Evolutionary conservation across 805 yeast genomes (phyloP).

Genomic region (Myxozyma udenii): DNA sequence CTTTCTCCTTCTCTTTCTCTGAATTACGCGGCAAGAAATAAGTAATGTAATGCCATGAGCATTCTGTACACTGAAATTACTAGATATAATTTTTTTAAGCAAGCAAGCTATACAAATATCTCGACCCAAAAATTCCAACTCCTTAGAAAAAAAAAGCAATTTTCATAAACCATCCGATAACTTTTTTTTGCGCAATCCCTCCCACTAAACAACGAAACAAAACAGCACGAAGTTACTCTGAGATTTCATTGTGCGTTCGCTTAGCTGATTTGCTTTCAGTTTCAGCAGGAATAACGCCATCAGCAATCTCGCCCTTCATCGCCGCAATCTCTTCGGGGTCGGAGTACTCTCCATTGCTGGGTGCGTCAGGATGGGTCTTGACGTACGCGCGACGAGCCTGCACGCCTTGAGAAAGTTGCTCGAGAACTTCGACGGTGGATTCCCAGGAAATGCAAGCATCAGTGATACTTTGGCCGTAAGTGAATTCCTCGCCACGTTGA

Average conservation of each 20-base stretch:
- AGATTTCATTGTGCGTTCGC: neutral
- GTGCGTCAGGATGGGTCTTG: constrained; percentile 10
- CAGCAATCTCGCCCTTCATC: constrained; percentile 4
- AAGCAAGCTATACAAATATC: too few relatives aligned
- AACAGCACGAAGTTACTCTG: neutral
- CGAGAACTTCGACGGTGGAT: constrained; percentile 69
- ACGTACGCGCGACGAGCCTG: constrained; percentile 57
- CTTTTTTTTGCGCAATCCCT: too few relatives aligned
- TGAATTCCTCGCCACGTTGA: constrained; percentile 63
- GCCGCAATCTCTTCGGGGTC: constrained; percentile 8
- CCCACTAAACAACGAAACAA: neutral
- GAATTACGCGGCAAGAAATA: too few relatives aligned
- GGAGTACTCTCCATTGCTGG: constrained; percentile 22
- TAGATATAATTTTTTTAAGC: too few relatives aligned
- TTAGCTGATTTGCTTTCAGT: neutral
- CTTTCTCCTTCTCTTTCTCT: too few relatives aligned
- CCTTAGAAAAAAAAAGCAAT: too few relatives aligned
- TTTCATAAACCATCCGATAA: too few relatives aligned
- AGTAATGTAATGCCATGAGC: too few relatives aligned
- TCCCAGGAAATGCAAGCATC: constrained; percentile 96
- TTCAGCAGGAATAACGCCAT: too few relatives aligned
- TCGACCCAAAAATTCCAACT: too few relatives aligned
- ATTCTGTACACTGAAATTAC: too few relatives aligned
- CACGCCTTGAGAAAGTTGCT: constrained; percentile 73
- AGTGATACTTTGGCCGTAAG: constrained; percentile 94